Evolutionary conservation across 768 basidiomycete species (phyloP), one percentile per base, ranked within the genome.

Genomic region (Mycena belliarum): DNA sequence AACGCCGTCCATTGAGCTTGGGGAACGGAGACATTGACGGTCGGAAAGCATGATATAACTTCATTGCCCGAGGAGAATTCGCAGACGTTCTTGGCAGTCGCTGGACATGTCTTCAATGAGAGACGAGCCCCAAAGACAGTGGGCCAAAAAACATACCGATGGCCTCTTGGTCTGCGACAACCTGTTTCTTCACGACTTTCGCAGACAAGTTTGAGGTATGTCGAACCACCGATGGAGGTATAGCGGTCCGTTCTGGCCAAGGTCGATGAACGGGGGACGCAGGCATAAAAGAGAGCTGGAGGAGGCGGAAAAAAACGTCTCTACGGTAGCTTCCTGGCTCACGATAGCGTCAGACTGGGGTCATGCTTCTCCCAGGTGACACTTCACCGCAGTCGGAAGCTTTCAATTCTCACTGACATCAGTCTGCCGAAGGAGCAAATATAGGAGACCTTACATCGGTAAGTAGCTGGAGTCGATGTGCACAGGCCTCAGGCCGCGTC

Each of bases 31-130:
- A 81, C 81, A 50, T 79, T 73, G 4, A 71, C 53, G 0, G 75
- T 76, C 6, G 94, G 94, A 67, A 80, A 94, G 70, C 94, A 95
- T 6, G 92, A 90, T 33, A 87, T 77, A 59, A 91, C 76, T 43
- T 82, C 71, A 73, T 95, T 95, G 58, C 84, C 84, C 25, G 86
- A 84, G 52, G 69, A 64, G 32, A 80, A 25, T 65, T 87, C 63
- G 67, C 89, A 91, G 50, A 75, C 46, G 4, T 26, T 33, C 65
- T 74, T 65, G 5, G 89, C 89, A 70, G 78, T 40, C 0, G 56
- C 71, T 78, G 62, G 37, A 18, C 20, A 14, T 32, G 15, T 4
- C 29, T 26, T n/a, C 37, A 40, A n/a, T 23, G n/a, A 46, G 16
- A 46, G 23, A 45, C 40, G 51, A 54, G 47, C 52, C 38, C 61